Evolutionary conservation across 73 alveolate species (phyloP).

Genomic region (Paramecium caudatum): DNA sequence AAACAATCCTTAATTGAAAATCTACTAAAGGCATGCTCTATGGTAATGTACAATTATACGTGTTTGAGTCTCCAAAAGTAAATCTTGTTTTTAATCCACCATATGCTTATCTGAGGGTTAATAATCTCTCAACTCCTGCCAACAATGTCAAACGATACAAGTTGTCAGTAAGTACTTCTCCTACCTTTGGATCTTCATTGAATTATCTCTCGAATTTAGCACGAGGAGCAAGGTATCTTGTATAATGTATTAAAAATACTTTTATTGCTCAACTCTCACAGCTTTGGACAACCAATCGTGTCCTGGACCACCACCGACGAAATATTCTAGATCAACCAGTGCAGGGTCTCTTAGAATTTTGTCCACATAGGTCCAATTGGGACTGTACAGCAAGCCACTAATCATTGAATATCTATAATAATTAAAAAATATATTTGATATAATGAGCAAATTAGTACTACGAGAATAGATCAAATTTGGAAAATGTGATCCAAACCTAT

Average conservation of each 20-base stretch:
- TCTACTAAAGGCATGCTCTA: conserved; percentile 68
- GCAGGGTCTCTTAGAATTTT: conserved; percentile 36
- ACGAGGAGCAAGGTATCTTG: conserved; percentile 11
- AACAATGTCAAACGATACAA: conserved; percentile 68
- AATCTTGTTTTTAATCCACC: conserved; percentile 72
- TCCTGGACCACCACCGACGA: conserved; percentile 67
- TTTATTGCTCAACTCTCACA: conserved; percentile 36
- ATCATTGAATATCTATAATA: conserved; percentile 6
- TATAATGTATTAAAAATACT: neutral
- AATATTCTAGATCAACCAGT: conserved; percentile 51
- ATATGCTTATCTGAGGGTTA: conserved; percentile 74
- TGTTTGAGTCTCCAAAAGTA: conserved; percentile 71
- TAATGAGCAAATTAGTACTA: conserved; percentile 7
- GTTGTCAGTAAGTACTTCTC: conserved; percentile 72
- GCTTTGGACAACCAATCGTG: conserved; percentile 57
- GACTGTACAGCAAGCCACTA: conserved; percentile 52
- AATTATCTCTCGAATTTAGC: conserved; percentile 18
- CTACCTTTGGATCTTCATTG: conserved; percentile 59
- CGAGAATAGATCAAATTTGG: neutral
- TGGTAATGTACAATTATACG: conserved; percentile 1
- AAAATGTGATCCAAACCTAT: neutral
- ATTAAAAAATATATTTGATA: neutral
- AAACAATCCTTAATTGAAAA: conserved; percentile 73
- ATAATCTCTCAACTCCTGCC: conserved; percentile 77
- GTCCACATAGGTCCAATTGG: conserved; percentile 36